Conservation (phyloP, 2,329 filamentous ascomycete genomes). For the Zarea fungicola region DNA sequence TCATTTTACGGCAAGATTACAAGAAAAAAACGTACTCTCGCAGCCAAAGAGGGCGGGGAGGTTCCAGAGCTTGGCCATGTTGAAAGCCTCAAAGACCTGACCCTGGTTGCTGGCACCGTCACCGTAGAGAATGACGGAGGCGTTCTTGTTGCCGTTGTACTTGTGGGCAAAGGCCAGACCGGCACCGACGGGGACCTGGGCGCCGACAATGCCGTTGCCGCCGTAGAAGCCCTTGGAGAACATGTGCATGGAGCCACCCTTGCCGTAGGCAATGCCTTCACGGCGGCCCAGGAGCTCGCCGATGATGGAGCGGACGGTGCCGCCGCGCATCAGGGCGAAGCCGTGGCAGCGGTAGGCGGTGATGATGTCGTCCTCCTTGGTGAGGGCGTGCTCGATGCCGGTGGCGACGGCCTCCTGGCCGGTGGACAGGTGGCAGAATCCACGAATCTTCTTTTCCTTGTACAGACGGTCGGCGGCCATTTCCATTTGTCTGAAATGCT, state of each 20-base stretch:
- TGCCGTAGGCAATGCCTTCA: slow-evolving; percentile 96
- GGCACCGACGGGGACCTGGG: slow-evolving; percentile 94
- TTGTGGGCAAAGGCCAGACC: slow-evolving; percentile 96
- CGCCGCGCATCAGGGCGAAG: slow-evolving; percentile 95
- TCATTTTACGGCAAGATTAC: too few species aligned
- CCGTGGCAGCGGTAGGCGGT: slow-evolving; percentile 99
- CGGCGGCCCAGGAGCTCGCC: slow-evolving; percentile 92
- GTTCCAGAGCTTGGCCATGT: slow-evolving; percentile 99
- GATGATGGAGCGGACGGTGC: slow-evolving; percentile 83
- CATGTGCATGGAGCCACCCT: slow-evolving; percentile 99
- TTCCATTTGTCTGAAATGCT: slow-evolving; percentile 80
- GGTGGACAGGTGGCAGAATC: slow-evolving; percentile 98
- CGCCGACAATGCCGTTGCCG: slow-evolving; percentile 98
- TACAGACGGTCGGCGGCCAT: slow-evolving; percentile 98
- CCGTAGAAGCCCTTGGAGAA: slow-evolving; percentile 97
- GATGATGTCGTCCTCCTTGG: slow-evolving; percentile 87
- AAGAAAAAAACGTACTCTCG: slow-evolving; percentile 67
- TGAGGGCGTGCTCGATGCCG: slow-evolving; percentile 94
- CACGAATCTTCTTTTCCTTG: slow-evolving; percentile 99
- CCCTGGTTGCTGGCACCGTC: slow-evolving; percentile 99
- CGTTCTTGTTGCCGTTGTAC: slow-evolving; percentile 83
- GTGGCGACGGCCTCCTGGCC: slow-evolving; percentile 96
- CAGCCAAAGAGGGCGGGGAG: slow-evolving; percentile 93
- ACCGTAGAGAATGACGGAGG: slow-evolving; percentile 87
- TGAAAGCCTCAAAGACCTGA: slow-evolving; percentile 99